phyloP scores from a whole-genome alignment of 2,329 filamentous ascomycete genomes.

The Botrytis cinerea region DNA sequence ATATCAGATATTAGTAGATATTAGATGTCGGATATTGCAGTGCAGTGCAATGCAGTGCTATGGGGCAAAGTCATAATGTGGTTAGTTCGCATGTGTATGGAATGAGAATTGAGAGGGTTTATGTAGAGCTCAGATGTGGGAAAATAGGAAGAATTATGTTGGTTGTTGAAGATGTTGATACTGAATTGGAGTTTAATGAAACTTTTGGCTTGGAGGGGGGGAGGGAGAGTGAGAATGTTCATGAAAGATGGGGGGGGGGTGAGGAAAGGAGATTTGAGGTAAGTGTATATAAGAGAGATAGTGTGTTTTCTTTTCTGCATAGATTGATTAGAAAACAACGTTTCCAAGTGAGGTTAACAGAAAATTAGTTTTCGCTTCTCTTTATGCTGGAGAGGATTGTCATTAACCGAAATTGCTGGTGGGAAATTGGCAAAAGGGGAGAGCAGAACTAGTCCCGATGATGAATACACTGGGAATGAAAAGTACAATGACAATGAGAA shows the following conservation, averaged over 20 bases:
- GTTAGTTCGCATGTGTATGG: no score
- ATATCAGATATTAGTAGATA: no score
- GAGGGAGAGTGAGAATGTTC: no score
- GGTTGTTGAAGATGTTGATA: not conserved
- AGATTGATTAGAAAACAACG: no score
- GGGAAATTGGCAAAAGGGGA: no score
- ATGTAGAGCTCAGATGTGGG: not conserved
- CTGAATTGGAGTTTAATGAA: not conserved
- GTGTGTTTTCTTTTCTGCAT: not conserved
- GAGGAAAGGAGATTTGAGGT: not conserved
- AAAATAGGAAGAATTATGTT: not conserved
- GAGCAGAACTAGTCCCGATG: not conserved
- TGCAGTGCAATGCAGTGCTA: no score
- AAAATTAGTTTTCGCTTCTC: no score
- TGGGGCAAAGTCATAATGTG: no score
- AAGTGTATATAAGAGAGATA: not conserved
- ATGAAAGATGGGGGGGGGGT: not conserved
- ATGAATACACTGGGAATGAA: fast-evolving
- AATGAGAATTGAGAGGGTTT: not conserved
- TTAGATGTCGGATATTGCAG: no score
- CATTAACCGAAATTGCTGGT: no score
- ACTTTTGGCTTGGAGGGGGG: not conserved
- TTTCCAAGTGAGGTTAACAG: no score
- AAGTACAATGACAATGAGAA: not conserved
- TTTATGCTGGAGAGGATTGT: no score